Evolutionary conservation across 2,329 filamentous ascomycete species (phyloP).

Genomic region (Diaporthe caulivora): DNA sequence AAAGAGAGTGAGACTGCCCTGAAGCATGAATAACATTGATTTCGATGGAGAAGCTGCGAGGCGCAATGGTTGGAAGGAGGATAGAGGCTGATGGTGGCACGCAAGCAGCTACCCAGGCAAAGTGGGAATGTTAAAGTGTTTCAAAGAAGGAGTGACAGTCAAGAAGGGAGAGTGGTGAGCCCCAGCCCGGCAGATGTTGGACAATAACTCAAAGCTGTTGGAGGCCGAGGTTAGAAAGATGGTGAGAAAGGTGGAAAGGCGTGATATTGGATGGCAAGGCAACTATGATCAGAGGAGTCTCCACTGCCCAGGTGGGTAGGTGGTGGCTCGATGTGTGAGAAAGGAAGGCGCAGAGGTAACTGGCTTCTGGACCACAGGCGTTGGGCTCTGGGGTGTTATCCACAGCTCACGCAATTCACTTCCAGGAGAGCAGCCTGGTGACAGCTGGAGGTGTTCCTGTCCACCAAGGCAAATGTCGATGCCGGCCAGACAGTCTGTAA

Average conservation of each 20-base stretch:
- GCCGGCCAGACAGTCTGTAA: background rate
- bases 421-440: background rate
- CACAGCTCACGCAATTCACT: background rate
- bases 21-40: conserved; percentile 16
- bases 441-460: background rate
- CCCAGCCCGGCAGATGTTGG: background rate
- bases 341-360: background rate
- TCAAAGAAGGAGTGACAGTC: conserved; percentile 40
- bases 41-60: conserved; percentile 34
- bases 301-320: background rate
- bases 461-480: background rate
- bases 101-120: conserved; percentile 14
- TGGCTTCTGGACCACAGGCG: background rate
- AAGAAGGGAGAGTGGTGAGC: conserved; percentile 26
- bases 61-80: conserved; percentile 18
- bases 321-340: background rate
- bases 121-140: background rate
- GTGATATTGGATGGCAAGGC: background rate
- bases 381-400: background rate
- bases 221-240: background rate
- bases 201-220: background rate
- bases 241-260: background rate
- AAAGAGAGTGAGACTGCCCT: conserved; percentile 10
- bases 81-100: background rate
- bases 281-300: background rate